Conservation (phyloP, 192 early-diverging fungal species). For the Phycomyces blakesleeanus region DNA sequence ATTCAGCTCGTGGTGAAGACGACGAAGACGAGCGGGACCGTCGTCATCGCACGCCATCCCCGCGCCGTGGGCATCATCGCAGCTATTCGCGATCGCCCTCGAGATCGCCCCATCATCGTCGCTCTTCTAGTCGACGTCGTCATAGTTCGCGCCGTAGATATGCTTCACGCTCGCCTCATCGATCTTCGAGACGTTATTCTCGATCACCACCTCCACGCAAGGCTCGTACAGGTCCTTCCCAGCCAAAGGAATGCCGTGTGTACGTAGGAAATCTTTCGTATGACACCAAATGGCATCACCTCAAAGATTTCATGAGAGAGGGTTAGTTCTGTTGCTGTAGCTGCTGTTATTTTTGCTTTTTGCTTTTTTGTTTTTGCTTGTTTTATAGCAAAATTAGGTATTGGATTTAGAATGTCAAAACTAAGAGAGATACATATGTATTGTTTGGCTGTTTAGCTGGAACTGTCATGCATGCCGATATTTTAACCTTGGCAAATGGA, state of each 20-base stretch:
- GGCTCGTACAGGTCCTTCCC: slow-evolving; percentile 1
- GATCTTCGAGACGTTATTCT: slow-evolving; percentile 21
- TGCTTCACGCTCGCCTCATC: background rate
- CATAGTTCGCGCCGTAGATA: background rate
- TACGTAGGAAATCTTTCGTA: slow-evolving; percentile 84
- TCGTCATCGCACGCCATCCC: slow-evolving; percentile 14
- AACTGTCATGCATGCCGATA: slow-evolving; percentile 72
- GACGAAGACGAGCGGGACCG: too few species aligned
- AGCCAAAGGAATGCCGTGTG: slow-evolving; percentile 57
- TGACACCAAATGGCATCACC: slow-evolving; percentile 67
- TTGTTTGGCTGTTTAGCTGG: slow-evolving; percentile 47
- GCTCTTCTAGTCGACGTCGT: slow-evolving; percentile 1
- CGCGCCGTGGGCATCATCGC: slow-evolving; percentile 12
- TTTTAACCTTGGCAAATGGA: slow-evolving; percentile 55
- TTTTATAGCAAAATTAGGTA: background rate
- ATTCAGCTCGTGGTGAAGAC: too few species aligned
- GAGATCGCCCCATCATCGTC: background rate
- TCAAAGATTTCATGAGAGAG: slow-evolving; percentile 82
- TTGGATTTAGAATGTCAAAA: too few species aligned
- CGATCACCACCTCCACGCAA: slow-evolving; percentile 18
- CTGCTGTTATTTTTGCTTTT: too few species aligned
- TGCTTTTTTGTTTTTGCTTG: too few species aligned
- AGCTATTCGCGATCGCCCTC: slow-evolving; percentile 11
- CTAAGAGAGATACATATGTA: background rate
- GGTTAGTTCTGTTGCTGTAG: slow-evolving; percentile 35